These are phyloP conservation scores for Fimicolochytrium jonesii DNA, from an alignment of 192 early-diverging fungal species.

Conservation along the genomic window DNA sequence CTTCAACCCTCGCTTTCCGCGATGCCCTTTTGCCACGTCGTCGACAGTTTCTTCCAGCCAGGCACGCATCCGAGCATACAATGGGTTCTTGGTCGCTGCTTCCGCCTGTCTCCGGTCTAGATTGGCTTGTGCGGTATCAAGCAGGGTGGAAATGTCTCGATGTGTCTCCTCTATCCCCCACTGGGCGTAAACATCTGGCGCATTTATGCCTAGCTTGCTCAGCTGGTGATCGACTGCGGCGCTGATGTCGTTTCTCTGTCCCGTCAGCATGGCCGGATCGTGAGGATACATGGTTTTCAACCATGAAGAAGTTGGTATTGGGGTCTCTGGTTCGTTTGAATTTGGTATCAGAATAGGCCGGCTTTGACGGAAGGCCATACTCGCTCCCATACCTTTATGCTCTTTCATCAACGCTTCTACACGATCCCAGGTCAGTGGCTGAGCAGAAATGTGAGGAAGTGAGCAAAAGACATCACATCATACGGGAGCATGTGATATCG, in stretches of 20 bases:
- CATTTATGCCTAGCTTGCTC: not conserved
- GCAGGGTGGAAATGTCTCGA: not conserved
- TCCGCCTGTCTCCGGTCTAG: not conserved
- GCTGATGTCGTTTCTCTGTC: not conserved
- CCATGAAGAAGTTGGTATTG: conserved; percentile 9
- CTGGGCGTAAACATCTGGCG: not conserved
- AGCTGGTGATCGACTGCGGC: not conserved
- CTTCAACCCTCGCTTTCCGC: not conserved
- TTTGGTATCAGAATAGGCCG: no score
- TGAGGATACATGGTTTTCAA: conserved; percentile 9
- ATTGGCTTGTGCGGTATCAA: not conserved
- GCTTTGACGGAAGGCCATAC: no score
- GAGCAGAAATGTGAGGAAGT: no score
- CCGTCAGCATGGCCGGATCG: not conserved
- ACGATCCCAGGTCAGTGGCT: conserved; percentile 7
- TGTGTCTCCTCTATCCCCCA: not conserved
- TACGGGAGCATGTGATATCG: no score
- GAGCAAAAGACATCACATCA: no score
- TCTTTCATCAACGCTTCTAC: not conserved
- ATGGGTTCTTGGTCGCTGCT: not conserved
- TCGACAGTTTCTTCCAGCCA: not conserved
- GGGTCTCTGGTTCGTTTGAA: no score
- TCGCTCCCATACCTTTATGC: conserved; percentile 10
- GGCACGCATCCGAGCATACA: conserved; percentile 8
- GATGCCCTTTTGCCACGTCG: not conserved